Base-by-base conservation (phyloP, 805 yeast genomes). In the Hanseniaspora guilliermondii region DNA sequence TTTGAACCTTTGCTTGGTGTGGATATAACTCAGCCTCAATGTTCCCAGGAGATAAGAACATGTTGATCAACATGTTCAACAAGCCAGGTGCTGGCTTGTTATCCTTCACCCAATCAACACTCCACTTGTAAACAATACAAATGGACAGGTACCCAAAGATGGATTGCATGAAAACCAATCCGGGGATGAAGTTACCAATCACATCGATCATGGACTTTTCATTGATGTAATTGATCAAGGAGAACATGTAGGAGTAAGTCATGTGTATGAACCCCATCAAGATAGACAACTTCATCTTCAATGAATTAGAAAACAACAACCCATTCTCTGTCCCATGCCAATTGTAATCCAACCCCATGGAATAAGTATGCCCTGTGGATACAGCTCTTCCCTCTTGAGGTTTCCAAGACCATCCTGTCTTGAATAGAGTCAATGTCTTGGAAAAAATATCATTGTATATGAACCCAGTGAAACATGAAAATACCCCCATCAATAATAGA, bases 241-340 rank as follows among this genome's bases (percentile, higher is more conserved):
- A 79, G 62, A 80, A 82, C 68, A 76, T 68, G 62, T 76, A 79
- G 0, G 87, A 82, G 64, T 83, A 83, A 22, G 80, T 72, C 89
- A 83, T 83, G 65, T 83, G 89, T 46, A 76, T 69, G 63, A 78
- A 83, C 25, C 89, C 89, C 85, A 83, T 80, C 56, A 83, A 69
- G 57, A 83, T 79, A 0, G 88, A 83, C 56, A 83, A 68, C 60
- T 83, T 83, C 89, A 83, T 83, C 66, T 83, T 83, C 67, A 80
- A 82, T 0, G 88, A 83, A 64, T 83, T 83, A 32, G 85, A 72
- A 64, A 83, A 83, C 49, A 83, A 66, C 55, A 83, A 69, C 33
- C 78, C 80, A 63, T 83, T 83, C 57, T 83, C 89, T 33, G 87
- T 70, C n/a, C 87, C 87, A 64, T 83, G 89, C 89, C 89, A 83